Percentiles rank a stretch among this genome's conserved stretches.
Conservation (phyloP, 768 basidiomycete species). For the Lentinula sp. region DNA sequence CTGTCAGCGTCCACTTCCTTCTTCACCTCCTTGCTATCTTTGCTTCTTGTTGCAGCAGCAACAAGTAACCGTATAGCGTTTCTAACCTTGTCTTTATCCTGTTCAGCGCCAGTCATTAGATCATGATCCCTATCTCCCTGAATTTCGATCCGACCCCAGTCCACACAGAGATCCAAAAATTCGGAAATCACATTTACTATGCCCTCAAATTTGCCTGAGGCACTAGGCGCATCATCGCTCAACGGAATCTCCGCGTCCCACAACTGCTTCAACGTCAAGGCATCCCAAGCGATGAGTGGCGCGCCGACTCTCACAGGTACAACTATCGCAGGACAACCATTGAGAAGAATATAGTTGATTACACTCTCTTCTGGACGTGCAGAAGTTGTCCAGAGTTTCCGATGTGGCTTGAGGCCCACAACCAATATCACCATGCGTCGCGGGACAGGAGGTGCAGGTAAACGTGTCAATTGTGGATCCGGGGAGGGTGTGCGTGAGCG, state of each 20-base stretch:
- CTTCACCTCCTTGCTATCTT: constrained; percentile 45
- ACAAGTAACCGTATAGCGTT: constrained; percentile 46
- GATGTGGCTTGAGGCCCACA: constrained; percentile 57
- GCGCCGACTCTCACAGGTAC: constrained; percentile 54
- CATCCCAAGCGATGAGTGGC: constrained; percentile 62
- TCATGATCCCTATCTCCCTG: constrained; percentile 9
- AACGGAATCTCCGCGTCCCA: constrained; percentile 44
- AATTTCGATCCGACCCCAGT: constrained; percentile 49
- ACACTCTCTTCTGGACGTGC: constrained; percentile 58
- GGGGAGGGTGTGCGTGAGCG: constrained; percentile 50
- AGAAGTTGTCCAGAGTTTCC: constrained; percentile 52
- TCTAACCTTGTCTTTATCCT: constrained; percentile 32
- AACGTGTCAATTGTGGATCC: constrained; percentile 34
- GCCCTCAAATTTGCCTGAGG: constrained; percentile 38
- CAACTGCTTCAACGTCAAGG: constrained; percentile 49
- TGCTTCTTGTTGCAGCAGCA: constrained; percentile 49
- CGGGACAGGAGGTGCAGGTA: constrained; percentile 36
- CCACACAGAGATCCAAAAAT: constrained; percentile 55
- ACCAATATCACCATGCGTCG: constrained; percentile 53
- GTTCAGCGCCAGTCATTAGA: constrained; percentile 12
- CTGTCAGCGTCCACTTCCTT: constrained; percentile 51
- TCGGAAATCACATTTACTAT: constrained; percentile 52
- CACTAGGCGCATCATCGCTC: constrained; percentile 20
- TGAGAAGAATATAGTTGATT: constrained; percentile 54
- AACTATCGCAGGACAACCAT: constrained; percentile 55